Conservation (phyloP, 1,139 yeast species). For the Wickerhamiella infanticola region DNA sequence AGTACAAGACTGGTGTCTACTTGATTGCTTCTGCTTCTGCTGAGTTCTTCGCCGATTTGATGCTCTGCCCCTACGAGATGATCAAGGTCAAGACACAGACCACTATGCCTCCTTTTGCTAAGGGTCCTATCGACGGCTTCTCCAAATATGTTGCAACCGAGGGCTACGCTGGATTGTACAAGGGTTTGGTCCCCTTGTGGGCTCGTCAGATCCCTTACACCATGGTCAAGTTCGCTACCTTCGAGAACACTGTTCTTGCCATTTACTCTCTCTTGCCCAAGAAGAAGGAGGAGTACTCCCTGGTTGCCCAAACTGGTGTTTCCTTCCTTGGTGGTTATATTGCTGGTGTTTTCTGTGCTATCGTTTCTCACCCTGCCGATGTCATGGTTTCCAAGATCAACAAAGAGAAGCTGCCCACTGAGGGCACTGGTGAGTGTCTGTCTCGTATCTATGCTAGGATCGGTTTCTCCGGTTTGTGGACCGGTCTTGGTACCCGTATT, state of each 20-base stretch:
- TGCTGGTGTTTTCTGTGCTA: constrained; percentile 92
- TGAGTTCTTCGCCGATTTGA: constrained; percentile 77
- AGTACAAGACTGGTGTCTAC: constrained; percentile 58
- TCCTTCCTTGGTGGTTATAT: constrained; percentile 88
- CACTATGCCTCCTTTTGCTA: constrained; percentile 69
- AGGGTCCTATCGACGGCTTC: constrained; percentile 49
- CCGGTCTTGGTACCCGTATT: constrained; percentile 85
- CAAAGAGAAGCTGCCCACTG: constrained; percentile 52
- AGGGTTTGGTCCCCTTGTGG: constrained; percentile 85
- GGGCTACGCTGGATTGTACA: constrained; percentile 57
- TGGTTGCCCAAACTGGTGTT: constrained; percentile 73
- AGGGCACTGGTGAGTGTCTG: constrained; percentile 51
- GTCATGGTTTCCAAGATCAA: constrained; percentile 91
- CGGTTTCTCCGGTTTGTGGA: constrained; percentile 87
- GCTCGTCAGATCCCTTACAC: constrained; percentile 91
- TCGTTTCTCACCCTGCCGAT: constrained; percentile 93
- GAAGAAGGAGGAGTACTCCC: constrained; percentile 38
- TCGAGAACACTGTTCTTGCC: constrained; percentile 70
- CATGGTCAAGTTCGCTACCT: constrained; percentile 88
- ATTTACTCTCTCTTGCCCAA: constrained; percentile 44
- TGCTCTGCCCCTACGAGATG: constrained; percentile 86
- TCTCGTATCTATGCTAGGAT: constrained; percentile 60
- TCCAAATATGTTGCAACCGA: constrained; percentile 47
- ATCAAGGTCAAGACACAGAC: constrained; percentile 89
- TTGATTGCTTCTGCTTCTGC: constrained; percentile 84